Conservation (phyloP, 805 yeast species). For the Vanderwaltozyma tropicalis region DNA sequence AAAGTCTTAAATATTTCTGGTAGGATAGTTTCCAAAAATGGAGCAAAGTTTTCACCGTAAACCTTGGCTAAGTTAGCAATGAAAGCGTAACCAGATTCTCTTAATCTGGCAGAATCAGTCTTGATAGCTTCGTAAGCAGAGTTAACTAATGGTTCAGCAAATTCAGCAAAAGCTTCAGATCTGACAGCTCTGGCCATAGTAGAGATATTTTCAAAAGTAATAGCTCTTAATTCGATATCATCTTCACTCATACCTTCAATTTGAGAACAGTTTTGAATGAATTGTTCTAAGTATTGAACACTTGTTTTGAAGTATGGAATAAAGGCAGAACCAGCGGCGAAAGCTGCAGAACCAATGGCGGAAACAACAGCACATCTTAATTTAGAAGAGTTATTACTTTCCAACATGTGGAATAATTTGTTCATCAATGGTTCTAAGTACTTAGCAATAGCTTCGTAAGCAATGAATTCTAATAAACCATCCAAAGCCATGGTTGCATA, state of each 20-base stretch:
- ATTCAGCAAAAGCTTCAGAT: constrained; percentile 73
- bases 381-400: constrained; percentile 58
- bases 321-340: constrained; percentile 83
- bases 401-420: constrained; percentile 75
- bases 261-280: constrained; percentile 55
- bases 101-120: constrained; percentile 70
- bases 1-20: constrained; percentile 79
- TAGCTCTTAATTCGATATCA: constrained; percentile 83
- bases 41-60: constrained; percentile 80
- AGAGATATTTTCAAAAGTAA: constrained; percentile 86
- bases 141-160: constrained; percentile 78
- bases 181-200: constrained; percentile 97
- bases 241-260: constrained; percentile 77
- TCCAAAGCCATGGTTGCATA: constrained; percentile 88
- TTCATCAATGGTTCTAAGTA: constrained; percentile 87
- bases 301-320: constrained; percentile 78
- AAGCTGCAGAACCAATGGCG: constrained; percentile 95
- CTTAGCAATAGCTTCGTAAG: constrained; percentile 68
- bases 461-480: constrained; percentile 83
- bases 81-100: constrained; percentile 92
- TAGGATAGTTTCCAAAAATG: constrained; percentile 70
- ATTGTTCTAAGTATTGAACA: constrained; percentile 71
- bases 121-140: constrained; percentile 74
- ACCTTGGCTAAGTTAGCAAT: constrained; percentile 91
- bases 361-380: constrained; percentile 76